phyloP scores from a whole-genome alignment of 805 yeast species.

The Candida coquimbonensis region DNA sequence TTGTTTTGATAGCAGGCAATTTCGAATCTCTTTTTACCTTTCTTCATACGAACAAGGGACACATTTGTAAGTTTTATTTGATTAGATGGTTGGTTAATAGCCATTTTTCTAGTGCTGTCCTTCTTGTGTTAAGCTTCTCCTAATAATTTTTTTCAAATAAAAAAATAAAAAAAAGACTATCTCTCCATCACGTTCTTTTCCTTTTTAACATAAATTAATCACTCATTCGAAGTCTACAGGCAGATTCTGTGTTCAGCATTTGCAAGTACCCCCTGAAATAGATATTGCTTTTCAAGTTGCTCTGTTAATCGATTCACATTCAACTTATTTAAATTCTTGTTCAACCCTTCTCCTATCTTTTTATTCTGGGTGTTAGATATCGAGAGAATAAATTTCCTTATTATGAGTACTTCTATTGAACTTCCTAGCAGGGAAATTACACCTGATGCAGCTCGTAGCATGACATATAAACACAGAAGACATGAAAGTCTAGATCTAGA shows the following conservation, averaged over 20 bases:
- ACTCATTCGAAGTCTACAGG: neutral
- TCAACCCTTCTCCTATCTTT: no score
- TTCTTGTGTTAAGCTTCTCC: neutral
- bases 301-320: no score
- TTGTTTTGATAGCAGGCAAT: conserved; percentile 95
- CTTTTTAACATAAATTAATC: no score
- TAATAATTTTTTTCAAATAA: neutral
- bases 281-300: no score
- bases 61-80: conserved; percentile 92
- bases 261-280: no score
- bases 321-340: no score
- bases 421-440: neutral
- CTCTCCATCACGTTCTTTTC: neutral
- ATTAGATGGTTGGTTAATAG: conserved; percentile 80
- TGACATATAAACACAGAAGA: conserved; percentile 9
- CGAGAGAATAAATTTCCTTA: neutral
- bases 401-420: neutral
- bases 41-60: conserved; percentile 83
- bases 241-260: no score
- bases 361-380: neutral
- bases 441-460: neutral
- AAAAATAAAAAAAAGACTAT: neutral
- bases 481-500: conserved; percentile 17
- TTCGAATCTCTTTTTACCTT: conserved; percentile 88
- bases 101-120: conserved; percentile 26